Evolutionary conservation across 441 rosid species (phyloP).

Genomic region (Mallotus japonicus): DNA sequence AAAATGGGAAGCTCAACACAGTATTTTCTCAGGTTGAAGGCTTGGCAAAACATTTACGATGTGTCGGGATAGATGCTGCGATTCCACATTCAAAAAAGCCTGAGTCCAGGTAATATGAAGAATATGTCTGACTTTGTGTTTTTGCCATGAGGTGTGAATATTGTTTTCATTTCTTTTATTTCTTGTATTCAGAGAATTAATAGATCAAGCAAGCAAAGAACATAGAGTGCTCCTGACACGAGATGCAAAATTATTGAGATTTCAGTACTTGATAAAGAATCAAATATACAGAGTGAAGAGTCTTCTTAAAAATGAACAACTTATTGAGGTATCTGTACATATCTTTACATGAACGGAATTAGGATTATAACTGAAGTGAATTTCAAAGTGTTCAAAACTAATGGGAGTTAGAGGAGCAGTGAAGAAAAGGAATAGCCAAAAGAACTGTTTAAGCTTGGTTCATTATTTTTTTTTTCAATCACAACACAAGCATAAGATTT

Average conservation of each 20-base stretch:
- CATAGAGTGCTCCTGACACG: constrained; percentile 79
- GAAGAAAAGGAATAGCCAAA: neutral
- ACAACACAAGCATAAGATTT: neutral
- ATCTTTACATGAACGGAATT: too few species aligned
- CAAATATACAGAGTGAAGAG: constrained; percentile 75
- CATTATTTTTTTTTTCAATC: neutral
- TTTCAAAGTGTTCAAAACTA: neutral
- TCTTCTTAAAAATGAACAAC: constrained; percentile 85
- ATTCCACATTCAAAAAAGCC: constrained; percentile 66
- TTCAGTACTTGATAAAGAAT: constrained; percentile 65
- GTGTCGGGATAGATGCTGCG: constrained; percentile 93
- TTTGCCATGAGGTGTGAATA: constrained; percentile 7
- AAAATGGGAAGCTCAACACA: constrained; percentile 23
- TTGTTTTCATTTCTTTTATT: constrained; percentile 17
- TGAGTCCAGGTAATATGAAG: constrained; percentile 53
- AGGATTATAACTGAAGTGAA: neutral
- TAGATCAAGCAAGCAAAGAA: constrained; percentile 73
- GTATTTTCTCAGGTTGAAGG: constrained; percentile 68
- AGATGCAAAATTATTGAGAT: constrained; percentile 81
- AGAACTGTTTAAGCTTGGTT: neutral
- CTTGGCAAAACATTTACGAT: constrained; percentile 88
- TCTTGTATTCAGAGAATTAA: constrained; percentile 55
- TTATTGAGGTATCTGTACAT: constrained; percentile 62
- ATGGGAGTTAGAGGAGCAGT: neutral
- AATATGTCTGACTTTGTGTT: constrained; percentile 1